A percentile compares a stretch with the other conserved stretches of the same genome.
These are phyloP conservation scores for Pleurotus sapidus DNA, from an alignment of 768 basidiomycete genomes.

Conservation along the genomic window DNA sequence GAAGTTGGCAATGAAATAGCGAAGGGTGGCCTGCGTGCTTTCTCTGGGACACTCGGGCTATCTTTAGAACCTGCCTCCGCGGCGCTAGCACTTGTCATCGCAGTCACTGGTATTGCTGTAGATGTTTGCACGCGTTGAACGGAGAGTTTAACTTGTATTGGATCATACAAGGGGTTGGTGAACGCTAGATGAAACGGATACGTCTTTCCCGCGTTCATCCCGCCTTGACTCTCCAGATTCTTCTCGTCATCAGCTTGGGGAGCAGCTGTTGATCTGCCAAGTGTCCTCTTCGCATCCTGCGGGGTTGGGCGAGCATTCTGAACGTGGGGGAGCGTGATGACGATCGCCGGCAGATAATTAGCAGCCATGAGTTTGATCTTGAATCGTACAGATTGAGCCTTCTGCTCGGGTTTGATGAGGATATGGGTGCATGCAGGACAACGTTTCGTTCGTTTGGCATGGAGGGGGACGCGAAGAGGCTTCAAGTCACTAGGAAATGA, in stretches of 20 bases:
- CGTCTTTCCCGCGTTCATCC: conserved; percentile 72
- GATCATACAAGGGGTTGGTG: conserved; percentile 95
- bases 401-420: conserved; percentile 97
- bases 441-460: conserved; percentile 92
- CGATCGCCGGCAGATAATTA: conserved; percentile 89
- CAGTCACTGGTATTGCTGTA: conserved; percentile 21
- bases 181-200: conserved; percentile 90
- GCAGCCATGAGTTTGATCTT: conserved; percentile 98
- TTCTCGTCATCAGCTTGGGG: conserved; percentile 36
- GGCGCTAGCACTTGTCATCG: conserved; percentile 26
- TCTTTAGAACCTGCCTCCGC: background rate
- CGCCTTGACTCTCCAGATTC: conserved; percentile 23
- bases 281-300: conserved; percentile 39
- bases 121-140: conserved; percentile 67
- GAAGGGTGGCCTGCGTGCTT: conserved; percentile 69
- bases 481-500: conserved; percentile 64
- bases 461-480: conserved; percentile 88
- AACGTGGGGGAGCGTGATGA: conserved; percentile 63
- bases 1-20: conserved; percentile 76
- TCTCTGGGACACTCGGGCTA: conserved; percentile 37
- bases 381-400: conserved; percentile 89
- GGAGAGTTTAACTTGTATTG: conserved; percentile 86
- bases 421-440: conserved; percentile 95
- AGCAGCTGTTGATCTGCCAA: conserved; percentile 35
- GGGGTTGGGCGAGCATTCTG: conserved; percentile 34